These are phyloP conservation scores for Fusarium pilosicola DNA, from an alignment of 2,329 filamentous ascomycete species.

Conservation along the genomic window DNA sequence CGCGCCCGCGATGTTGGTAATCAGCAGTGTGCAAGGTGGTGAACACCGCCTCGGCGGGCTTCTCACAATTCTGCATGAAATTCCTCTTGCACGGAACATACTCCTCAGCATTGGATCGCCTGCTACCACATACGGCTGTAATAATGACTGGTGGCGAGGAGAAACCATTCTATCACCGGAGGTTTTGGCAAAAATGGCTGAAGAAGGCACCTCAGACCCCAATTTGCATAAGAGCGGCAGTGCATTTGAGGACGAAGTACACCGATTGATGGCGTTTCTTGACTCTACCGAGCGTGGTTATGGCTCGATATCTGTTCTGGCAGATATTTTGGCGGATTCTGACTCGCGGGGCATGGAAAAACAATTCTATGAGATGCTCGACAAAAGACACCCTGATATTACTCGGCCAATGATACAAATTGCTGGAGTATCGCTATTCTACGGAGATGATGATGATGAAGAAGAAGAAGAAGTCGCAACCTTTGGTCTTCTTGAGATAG, in stretches of 20 bases:
- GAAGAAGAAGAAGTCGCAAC: constrained; percentile 48
- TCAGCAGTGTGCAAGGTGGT: constrained; percentile 46
- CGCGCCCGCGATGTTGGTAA: constrained; percentile 63
- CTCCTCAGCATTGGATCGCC: constrained; percentile 58
- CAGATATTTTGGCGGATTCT: constrained; percentile 48
- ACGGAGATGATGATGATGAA: constrained; percentile 35
- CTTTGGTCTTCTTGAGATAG: constrained; percentile 57
- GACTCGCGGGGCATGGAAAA: constrained; percentile 51
- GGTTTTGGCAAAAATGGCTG: constrained; percentile 48
- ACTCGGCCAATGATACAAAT: constrained; percentile 48
- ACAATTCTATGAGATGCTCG: constrained; percentile 58
- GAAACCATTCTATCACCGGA: constrained; percentile 58
- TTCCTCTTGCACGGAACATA: constrained; percentile 67
- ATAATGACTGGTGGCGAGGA: constrained; percentile 71
- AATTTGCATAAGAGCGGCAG: constrained; percentile 39
- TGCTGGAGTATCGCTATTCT: constrained; percentile 45
- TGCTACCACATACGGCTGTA: constrained; percentile 62
- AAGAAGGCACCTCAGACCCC: constrained; percentile 46
- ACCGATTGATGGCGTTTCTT: constrained; percentile 71
- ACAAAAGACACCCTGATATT: constrained; percentile 40
- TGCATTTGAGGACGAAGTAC: constrained; percentile 63
- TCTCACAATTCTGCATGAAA: constrained; percentile 68
- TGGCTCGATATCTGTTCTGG: constrained; percentile 62
- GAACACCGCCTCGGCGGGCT: constrained; percentile 62
- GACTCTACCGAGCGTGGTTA: constrained; percentile 69